phyloP scores from a whole-genome alignment of 305 asterid species.

The Salvia sclarea region DNA sequence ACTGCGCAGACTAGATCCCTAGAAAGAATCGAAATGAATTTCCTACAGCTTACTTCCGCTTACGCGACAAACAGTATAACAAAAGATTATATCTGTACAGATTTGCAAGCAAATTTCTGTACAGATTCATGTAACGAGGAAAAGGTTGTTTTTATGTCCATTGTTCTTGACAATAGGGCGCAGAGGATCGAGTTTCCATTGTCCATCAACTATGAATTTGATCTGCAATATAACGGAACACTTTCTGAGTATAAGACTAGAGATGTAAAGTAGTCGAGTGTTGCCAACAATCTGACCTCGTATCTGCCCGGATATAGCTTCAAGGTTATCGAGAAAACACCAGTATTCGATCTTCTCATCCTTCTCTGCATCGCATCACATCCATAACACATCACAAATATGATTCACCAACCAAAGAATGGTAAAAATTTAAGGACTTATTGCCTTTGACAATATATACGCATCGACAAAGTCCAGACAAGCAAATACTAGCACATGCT shows the following conservation, averaged over 20 bases:
- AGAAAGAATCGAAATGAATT: slow-evolving; percentile 31
- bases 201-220: slow-evolving; percentile 87
- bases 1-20: neutral
- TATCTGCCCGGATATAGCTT: slow-evolving; percentile 87
- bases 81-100: slow-evolving; percentile 15
- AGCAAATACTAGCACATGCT: neutral
- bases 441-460: neutral
- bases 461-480: neutral
- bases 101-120: slow-evolving; percentile 1
- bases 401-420: neutral
- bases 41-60: slow-evolving; percentile 31
- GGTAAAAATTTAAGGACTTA: neutral
- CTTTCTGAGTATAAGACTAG: slow-evolving; percentile 6
- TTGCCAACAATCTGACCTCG: slow-evolving; percentile 51
- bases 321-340: slow-evolving; percentile 59
- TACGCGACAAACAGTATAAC: neutral
- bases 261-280: slow-evolving; percentile 16
- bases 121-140: slow-evolving; percentile 47
- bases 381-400: too few species aligned
- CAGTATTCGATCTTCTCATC: slow-evolving; percentile 71
- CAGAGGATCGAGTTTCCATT: slow-evolving; percentile 80
- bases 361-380: slow-evolving; percentile 63
- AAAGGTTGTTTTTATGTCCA: slow-evolving; percentile 72
- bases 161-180: slow-evolving; percentile 58
- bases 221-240: slow-evolving; percentile 49